These are phyloP conservation scores for Sphaerosporella brunnea DNA, from an alignment of 495 filamentous ascomycete genomes.

Conservation along the genomic window DNA sequence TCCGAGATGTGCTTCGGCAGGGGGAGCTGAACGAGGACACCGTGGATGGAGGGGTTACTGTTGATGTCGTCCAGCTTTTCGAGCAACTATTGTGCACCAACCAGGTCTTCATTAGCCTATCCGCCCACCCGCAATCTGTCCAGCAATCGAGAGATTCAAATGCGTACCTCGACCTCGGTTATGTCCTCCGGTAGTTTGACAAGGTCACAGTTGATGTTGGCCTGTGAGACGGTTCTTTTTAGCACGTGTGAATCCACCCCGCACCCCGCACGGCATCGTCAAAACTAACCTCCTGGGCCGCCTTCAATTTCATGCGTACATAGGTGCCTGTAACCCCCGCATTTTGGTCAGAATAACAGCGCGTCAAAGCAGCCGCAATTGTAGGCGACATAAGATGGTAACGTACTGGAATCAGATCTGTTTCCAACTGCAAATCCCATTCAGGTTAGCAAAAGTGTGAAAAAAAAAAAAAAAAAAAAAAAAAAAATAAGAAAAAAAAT, in stretches of 20 bases:
- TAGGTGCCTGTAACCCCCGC: constrained; percentile 51
- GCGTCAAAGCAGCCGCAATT: background rate
- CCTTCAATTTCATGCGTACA: constrained; percentile 99
- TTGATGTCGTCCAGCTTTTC: constrained; percentile 66
- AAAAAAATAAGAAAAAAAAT: no score
- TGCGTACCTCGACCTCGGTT: constrained; percentile 47
- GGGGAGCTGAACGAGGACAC: constrained; percentile 85
- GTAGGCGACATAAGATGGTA: constrained; percentile 2
- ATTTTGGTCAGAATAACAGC: background rate
- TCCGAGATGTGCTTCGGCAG: constrained; percentile 78
- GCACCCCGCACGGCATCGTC: background rate
- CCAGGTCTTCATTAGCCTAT: background rate
- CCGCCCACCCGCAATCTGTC: background rate
- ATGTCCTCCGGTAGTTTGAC: constrained; percentile 64
- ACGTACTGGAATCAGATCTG: constrained; percentile 79
- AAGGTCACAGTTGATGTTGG: constrained; percentile 73
- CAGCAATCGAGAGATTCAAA: background rate
- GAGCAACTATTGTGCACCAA: constrained; percentile 28
- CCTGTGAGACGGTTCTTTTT: constrained; percentile 38
- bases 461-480: no score
- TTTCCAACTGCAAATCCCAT: constrained; percentile 68
- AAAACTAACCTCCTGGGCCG: constrained; percentile 61
- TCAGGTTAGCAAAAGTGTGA: no score
- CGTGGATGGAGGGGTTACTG: constrained; percentile 71
- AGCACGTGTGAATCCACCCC: background rate